Evolutionary conservation across 2,329 filamentous ascomycete genomes (phyloP).

Genomic region (Alternaria sp.): DNA sequence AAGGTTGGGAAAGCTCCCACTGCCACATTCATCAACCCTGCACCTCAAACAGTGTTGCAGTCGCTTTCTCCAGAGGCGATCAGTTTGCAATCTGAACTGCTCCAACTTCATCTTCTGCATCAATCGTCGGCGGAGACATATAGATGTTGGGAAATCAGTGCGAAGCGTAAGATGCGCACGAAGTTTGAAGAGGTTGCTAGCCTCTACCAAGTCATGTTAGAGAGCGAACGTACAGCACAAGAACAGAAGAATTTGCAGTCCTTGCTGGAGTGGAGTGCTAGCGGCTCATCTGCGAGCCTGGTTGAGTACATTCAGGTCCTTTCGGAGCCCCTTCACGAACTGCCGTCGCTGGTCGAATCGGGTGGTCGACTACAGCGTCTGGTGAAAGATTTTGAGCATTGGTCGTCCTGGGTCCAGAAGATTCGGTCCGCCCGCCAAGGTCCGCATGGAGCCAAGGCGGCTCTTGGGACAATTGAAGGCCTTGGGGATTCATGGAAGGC

Average conservation of each 20-base stretch:
- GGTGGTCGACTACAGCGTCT: conserved; percentile 42
- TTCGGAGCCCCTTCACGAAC: conserved; percentile 45
- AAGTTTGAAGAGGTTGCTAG: conserved; percentile 49
- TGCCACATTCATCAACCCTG: conserved; percentile 44
- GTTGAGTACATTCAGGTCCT: conserved; percentile 46
- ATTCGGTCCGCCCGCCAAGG: conserved; percentile 30
- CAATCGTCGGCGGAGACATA: conserved; percentile 26
- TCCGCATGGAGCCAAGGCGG: conserved; percentile 3
- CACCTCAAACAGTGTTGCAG: conserved; percentile 21
- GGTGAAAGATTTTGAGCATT: conserved; percentile 39
- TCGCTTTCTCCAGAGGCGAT: conserved; percentile 38
- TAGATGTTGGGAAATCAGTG: conserved; percentile 43
- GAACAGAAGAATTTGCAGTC: conserved; percentile 47
- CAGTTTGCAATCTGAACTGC: conserved; percentile 45
- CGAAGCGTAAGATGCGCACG: conserved; percentile 33
- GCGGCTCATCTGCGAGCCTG: conserved; percentile 32
- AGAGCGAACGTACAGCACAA: conserved; percentile 43
- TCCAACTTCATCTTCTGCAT: conserved; percentile 49
- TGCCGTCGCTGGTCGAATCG: conserved; percentile 40
- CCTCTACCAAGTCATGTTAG: conserved; percentile 42
- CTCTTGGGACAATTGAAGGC: conserved; percentile 32
- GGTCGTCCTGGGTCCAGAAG: conserved; percentile 39
- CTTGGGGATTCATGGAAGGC: conserved; percentile 44
- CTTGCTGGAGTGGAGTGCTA: conserved; percentile 43
- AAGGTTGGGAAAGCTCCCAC: conserved; percentile 46